Evolutionary conservation across 768 basidiomycete genomes (phyloP), one percentile per base, ranked within the genome.

Genomic region (Boletus rubescentipes): DNA sequence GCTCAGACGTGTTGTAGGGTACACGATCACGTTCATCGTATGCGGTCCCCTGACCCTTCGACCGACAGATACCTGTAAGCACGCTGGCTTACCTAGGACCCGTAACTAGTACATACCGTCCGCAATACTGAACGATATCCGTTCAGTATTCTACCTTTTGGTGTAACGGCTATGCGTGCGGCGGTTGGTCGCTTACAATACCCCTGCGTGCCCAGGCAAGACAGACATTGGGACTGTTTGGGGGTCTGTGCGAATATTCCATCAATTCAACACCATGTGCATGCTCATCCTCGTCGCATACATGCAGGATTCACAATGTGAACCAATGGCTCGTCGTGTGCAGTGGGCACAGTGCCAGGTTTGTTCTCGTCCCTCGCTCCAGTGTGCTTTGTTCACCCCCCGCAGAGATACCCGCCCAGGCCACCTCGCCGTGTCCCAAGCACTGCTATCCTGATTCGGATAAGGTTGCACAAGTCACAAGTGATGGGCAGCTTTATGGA

Each of bases 311-410:
- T 47, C 79, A 81, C 5, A 89, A 87, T n/a, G 80, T 85, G 2
- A 84, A 83, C 14, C n/a, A n/a, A n/a, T 89, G 87, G 82, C 77
- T 89, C 63, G 77, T 82, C 44, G n/a, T n/a, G n/a, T n/a, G n/a
- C n/a, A n/a, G 77, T 77, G 6, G 84, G 86, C 53, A 54, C 68
- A 7, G 65, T 64, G 15, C 79, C 83, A 18, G 77, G 83, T 85
- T 55, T 46, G 81, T 76, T 44, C 42, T 32, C 35, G 20, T 21
- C 32, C 30, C n/a, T 39, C 30, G 1, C 20, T 36, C 9, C 26
- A 31, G 38, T 29, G 31, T 54, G 2, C 50, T 20, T 16, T 49
- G 53, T 51, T 51, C 32, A 55, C 37, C 39, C 23, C 31, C 38
- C 44, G n/a, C n/a, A n/a, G n/a, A n/a, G n/a, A n/a, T n/a, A n/a